These are phyloP conservation scores for Boletus coccyginus DNA, from an alignment of 768 basidiomycete genomes.

Conservation along the genomic window DNA sequence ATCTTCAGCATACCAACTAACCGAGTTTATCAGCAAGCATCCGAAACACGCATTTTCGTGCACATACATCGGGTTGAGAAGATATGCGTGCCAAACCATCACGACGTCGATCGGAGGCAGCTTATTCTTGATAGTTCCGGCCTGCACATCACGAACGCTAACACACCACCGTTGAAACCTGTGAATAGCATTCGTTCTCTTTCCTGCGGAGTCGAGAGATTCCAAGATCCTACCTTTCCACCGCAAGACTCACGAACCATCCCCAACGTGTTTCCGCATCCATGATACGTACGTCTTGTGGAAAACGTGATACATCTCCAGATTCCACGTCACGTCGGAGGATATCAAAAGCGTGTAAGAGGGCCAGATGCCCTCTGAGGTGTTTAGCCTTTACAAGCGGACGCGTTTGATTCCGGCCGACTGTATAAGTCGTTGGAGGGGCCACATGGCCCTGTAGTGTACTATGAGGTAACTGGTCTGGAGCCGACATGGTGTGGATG, in stretches of 20 bases:
- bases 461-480: not conserved
- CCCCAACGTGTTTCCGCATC: too few relatives aligned
- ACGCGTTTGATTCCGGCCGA: not conserved
- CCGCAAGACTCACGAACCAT: too few relatives aligned
- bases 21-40: too few relatives aligned
- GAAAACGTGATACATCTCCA: too few relatives aligned
- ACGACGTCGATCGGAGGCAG: conserved; percentile 35
- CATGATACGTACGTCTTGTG: too few relatives aligned
- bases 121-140: not conserved
- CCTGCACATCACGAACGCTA: not conserved
- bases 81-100: conserved; percentile 39
- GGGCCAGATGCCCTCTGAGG: conserved; percentile 26
- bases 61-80: conserved; percentile 33
- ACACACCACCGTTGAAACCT: conserved; percentile 37
- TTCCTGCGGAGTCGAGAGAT: not conserved
- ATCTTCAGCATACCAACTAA: too few relatives aligned
- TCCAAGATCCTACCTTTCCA: too few relatives aligned
- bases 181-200: not conserved
- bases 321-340: too few relatives aligned
- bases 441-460: not conserved
- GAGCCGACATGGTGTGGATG: not conserved
- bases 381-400: conserved; percentile 19
- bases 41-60: too few relatives aligned
- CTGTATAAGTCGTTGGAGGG: not conserved
- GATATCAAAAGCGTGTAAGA: conserved; percentile 28